Conservation (phyloP, 2,329 filamentous ascomycete species). For the Zelopaecilomyces penicillatus region DNA sequence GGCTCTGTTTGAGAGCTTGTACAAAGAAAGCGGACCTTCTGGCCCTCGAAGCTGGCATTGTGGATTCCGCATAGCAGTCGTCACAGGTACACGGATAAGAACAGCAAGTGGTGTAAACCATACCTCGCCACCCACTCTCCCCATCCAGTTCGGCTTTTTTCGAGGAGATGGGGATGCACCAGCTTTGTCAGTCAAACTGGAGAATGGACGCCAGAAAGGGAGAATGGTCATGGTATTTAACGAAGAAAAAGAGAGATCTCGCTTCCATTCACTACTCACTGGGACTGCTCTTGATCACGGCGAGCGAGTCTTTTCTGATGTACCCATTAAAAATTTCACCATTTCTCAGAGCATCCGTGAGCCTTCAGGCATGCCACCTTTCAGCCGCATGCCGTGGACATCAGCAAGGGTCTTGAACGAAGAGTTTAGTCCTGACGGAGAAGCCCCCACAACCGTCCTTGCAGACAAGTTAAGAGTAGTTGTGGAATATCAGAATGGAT, state of each 20-base stretch:
- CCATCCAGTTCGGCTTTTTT: constrained; percentile 71
- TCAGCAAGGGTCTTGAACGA: constrained; percentile 65
- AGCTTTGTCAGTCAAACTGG: constrained; percentile 62
- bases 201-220: constrained; percentile 56
- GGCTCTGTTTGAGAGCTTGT: constrained; percentile 64
- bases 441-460: constrained; percentile 58
- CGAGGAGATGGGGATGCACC: constrained; percentile 63
- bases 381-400: constrained; percentile 54
- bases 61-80: constrained; percentile 69
- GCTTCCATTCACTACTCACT: constrained; percentile 64
- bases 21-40: constrained; percentile 61
- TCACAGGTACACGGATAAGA: constrained; percentile 70
- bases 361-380: constrained; percentile 39
- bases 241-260: constrained; percentile 60
- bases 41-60: constrained; percentile 66
- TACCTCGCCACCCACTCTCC: constrained; percentile 53
- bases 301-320: constrained; percentile 64
- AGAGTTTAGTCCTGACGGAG: constrained; percentile 51
- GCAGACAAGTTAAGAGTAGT: constrained; percentile 70
- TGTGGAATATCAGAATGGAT: constrained; percentile 66
- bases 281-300: constrained; percentile 60
- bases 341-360: constrained; percentile 48
- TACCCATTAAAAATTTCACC: constrained; percentile 55
- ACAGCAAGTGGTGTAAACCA: constrained; percentile 71
- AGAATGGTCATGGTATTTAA: constrained; percentile 72